Evolutionary conservation across 1,284 basidiomycete genomes (phyloP), one percentile per base, ranked within the genome.

Genomic region (Stygiomarasmius scandens): DNA sequence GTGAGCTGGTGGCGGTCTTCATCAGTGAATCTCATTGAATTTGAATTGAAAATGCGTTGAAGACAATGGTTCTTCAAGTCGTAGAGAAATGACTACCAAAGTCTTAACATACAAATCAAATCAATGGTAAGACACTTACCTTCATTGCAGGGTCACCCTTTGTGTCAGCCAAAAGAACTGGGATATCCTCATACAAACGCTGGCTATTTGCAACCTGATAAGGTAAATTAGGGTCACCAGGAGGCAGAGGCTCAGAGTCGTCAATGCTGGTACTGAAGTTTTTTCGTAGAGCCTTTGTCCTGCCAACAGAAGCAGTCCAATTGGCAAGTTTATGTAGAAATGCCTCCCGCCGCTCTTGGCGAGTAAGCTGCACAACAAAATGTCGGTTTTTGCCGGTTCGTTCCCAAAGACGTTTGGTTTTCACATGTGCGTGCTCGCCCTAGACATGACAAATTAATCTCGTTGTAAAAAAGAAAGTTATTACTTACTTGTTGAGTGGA

Each of bases 401-500:
- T 0, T 49, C 29, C 51, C 72, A 77, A 11, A 70, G 66, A 0
- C 58, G 46, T 41, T 78, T 79, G 4, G 71, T 62, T 0, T 58
- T 54, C 0, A 64, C 59, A 50, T 76, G 74, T 44, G 71, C 68
- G 0, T 66, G 59, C 53, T 76, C 73, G 1, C 69, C 67, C 74
- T 74, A 43, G 20, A 23, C 9, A 51, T 24, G 25, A 27, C 2
- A 52, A 38, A 11, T 45, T 27, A 24, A 25, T 6, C 2, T 1
- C 51, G 22, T 16, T 32, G 32, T 45, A 34, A 52, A 55, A 12
- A 41, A 19, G 2, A 16, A 19, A 29, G 70, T 67, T 64, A 55
- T 19, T 19, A 58, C 55, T n/a, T 47, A 60, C 59, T 3, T 25
- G 24, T 23, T 55, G 47, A 19, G 58, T 53, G 19, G 41, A 51